Evolutionary conservation across 805 yeast genomes (phyloP), one percentile per base, ranked within the genome.

Genomic region (Yarrowia osloensis): DNA sequence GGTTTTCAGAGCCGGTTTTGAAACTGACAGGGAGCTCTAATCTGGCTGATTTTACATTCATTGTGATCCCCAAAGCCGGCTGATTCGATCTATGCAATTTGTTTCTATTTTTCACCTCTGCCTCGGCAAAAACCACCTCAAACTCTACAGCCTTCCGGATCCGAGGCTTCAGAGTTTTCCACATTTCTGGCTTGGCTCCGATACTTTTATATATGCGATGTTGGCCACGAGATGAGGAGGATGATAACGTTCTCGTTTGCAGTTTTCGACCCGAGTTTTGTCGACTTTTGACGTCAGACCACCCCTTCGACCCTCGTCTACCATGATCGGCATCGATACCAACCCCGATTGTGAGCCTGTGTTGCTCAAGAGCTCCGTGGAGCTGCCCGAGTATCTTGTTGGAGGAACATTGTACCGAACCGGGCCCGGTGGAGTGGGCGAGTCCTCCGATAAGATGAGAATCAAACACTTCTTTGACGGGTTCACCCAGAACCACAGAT

Each of bases 381-480:
- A 26, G 0, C 49, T 57, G 15, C 63, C 63, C 17, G 21, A 26
- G 9, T 57, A 57, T 12, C 49, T 57, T 11, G 37, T 57, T 12
- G 63, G 63, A 39, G 63, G 63, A 12, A 57, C 63, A 2, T 21
- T 57, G 37, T 57, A 57, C 28, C 26, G 63, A 28, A 57, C 63
- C 2, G 63, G 63, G 0, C 63, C 63, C 17, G 63, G 63, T 19
- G 63, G 49, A 21, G 35, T 57, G 2, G 63, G 63, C 8, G 49
- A 57, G 15, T 2, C 24, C 0, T 2, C 17, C 1, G 63, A 57
- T 49, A 39, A 39, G 19, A n/a, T 40, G 39, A n/a, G 5, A 7
- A 39, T 40, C 24, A 26, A 21, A 22, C 63, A 57, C 19, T 57
- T 57, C 8, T 57, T 57, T 21, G 63, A 57, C 37, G 63, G 63